Evolutionary conservation across 139 green algal species (phyloP).

Genomic region (Nannochloris sp.): DNA sequence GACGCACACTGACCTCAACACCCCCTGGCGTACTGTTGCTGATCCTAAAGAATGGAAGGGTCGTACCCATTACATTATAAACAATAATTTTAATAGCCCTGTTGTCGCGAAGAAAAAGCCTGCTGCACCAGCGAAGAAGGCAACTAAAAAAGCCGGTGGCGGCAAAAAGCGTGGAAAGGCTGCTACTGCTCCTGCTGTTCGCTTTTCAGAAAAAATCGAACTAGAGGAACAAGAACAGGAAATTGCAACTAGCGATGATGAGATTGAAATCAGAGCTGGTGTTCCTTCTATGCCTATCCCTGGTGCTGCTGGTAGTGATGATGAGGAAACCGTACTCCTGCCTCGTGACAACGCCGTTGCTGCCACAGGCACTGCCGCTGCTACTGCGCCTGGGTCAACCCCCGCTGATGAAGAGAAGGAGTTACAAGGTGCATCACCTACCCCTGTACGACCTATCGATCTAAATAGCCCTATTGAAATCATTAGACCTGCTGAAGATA

Average conservation of each 20-base stretch:
- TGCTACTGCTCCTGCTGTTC: neutral
- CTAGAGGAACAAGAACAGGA: neutral
- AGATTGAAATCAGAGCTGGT: neutral
- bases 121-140: neutral
- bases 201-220: neutral
- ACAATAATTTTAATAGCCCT: neutral
- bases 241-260: neutral
- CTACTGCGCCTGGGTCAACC: neutral
- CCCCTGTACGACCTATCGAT: too few species aligned
- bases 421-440: too few species aligned
- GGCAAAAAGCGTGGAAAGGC: neutral
- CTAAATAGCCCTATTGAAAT: too few species aligned
- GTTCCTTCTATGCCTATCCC: neutral
- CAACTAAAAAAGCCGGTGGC: neutral
- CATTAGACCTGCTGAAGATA: too few species aligned
- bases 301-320: neutral
- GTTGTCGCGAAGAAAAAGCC: neutral
- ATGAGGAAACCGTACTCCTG: constrained; percentile 4
- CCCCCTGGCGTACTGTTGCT: constrained; percentile 24
- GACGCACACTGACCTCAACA: constrained; percentile 16
- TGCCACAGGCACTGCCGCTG: neutral
- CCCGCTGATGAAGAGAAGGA: neutral
- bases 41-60: constrained; percentile 7
- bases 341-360: neutral
- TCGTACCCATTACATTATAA: too few species aligned